These are phyloP conservation scores for Termitomyces sp. DNA, from an alignment of 768 basidiomycete genomes.

Conservation along the genomic window DNA sequence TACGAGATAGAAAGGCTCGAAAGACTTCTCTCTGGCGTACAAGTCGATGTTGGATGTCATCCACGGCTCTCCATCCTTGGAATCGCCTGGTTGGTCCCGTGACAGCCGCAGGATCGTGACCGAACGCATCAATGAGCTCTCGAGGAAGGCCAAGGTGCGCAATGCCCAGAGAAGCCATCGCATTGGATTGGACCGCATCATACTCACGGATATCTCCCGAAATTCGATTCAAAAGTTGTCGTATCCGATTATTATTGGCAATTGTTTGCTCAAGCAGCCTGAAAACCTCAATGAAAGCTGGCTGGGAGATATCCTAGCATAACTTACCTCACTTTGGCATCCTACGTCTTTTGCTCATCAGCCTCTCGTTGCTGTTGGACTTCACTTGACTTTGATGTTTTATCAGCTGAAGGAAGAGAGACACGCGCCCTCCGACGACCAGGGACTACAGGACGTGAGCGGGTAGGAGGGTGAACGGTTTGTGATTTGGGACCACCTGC, in stretches of 20 bases:
- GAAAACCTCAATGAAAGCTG: neutral
- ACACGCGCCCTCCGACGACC: conserved; percentile 26
- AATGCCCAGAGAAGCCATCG: conserved; percentile 48
- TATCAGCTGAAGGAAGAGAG: conserved; percentile 27
- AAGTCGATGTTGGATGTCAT: conserved; percentile 69
- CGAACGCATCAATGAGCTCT: conserved; percentile 72
- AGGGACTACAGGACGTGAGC: conserved; percentile 33
- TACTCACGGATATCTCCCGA: conserved; percentile 64
- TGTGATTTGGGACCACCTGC: conserved; percentile 2
- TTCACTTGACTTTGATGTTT: conserved; percentile 24
- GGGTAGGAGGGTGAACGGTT: conserved; percentile 1
- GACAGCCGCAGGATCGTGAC: conserved; percentile 76
- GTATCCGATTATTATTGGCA: conserved; percentile 63
- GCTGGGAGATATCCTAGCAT: neutral
- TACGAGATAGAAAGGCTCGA: conserved; percentile 39
- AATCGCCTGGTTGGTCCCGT: conserved; percentile 61
- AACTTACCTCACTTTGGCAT: conserved; percentile 53
- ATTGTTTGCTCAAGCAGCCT: conserved; percentile 58
- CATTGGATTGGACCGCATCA: conserved; percentile 54
- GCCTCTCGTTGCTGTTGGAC: conserved; percentile 36
- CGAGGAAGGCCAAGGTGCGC: conserved; percentile 51
- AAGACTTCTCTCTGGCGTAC: conserved; percentile 58
- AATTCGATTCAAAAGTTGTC: conserved; percentile 67
- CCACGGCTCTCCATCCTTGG: conserved; percentile 70
- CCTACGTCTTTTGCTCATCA: conserved; percentile 55